Percentiles rank a stretch among this genome's conserved stretches.
Conservation (phyloP, 768 basidiomycete genomes). For the Boletus rubropictus region DNA sequence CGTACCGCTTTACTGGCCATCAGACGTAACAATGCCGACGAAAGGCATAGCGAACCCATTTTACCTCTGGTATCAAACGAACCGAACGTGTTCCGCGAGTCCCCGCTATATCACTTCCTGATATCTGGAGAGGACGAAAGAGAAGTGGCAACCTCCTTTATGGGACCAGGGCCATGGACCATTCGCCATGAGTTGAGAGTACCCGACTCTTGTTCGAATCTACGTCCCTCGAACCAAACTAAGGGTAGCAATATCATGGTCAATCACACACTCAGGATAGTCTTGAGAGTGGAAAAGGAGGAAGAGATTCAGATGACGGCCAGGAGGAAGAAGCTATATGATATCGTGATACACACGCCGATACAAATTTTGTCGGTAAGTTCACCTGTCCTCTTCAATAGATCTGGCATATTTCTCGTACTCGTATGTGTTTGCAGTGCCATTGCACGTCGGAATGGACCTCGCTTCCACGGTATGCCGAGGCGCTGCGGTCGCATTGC, state of each 20-base stretch:
- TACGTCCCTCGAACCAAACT: constrained; percentile 71
- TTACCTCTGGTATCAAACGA: constrained; percentile 76
- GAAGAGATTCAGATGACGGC: constrained; percentile 56
- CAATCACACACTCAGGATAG: constrained; percentile 71
- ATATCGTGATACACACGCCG: constrained; percentile 81
- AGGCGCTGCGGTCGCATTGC: constrained; percentile 20
- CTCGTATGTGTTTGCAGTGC: constrained; percentile 42
- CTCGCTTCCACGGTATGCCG: constrained; percentile 70
- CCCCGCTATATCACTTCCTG: constrained; percentile 56
- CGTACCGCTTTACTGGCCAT: constrained; percentile 60
- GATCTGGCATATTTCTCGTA: neutral
- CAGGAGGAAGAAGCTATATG: constrained; percentile 76
- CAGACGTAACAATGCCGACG: constrained; percentile 36
- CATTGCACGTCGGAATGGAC: constrained; percentile 78
- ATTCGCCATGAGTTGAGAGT: constrained; percentile 65
- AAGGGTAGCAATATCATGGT: constrained; percentile 61
- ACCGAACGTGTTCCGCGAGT: constrained; percentile 52
- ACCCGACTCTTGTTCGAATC: constrained; percentile 52
- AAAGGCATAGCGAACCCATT: constrained; percentile 52
- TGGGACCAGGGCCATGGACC: constrained; percentile 86
- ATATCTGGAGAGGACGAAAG: constrained; percentile 46
- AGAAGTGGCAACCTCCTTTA: constrained; percentile 52
- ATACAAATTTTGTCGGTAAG: constrained; percentile 83
- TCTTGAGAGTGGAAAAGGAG: constrained; percentile 79
- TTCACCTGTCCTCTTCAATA: constrained; percentile 5